Evolutionary conservation across 768 basidiomycete species (phyloP).

Genomic region (Tulasnella sp.): DNA sequence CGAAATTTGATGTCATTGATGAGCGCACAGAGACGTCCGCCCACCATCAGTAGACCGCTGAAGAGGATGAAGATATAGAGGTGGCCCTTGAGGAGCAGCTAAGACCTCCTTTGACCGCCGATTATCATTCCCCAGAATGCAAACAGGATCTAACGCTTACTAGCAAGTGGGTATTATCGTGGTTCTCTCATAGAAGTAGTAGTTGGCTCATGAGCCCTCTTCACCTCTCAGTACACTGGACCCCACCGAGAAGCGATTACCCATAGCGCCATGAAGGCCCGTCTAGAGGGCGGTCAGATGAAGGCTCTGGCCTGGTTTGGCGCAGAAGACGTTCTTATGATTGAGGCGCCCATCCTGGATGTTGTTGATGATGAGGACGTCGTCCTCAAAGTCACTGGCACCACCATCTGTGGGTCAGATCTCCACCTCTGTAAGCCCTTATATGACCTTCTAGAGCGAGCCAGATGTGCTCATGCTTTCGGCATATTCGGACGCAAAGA

Average conservation of each 20-base stretch:
- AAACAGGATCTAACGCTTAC: constrained; percentile 20
- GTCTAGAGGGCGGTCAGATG: constrained; percentile 48
- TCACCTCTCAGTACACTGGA: constrained; percentile 16
- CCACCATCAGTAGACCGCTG: too few relatives aligned
- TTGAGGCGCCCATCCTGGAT: constrained; percentile 42
- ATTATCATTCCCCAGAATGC: constrained; percentile 14
- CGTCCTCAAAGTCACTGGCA: constrained; percentile 62
- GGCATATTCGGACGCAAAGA: constrained; percentile 16
- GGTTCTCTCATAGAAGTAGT: not conserved
- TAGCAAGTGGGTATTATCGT: constrained; percentile 13
- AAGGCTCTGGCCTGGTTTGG: constrained; percentile 62
- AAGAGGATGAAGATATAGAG: too few relatives aligned
- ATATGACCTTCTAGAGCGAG: not conserved
- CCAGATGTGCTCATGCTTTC: not conserved
- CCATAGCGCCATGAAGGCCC: constrained; percentile 32
- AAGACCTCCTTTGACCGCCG: not conserved
- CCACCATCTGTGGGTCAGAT: constrained; percentile 57
- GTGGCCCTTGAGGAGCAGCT: too few relatives aligned
- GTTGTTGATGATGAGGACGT: constrained; percentile 67
- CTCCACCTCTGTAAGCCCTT: constrained; percentile 20
- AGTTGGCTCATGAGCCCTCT: not conserved
- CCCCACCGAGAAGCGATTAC: constrained; percentile 18
- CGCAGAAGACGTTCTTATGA: constrained; percentile 32
- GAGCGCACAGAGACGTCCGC: too few relatives aligned
- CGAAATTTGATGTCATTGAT: too few relatives aligned